These are phyloP conservation scores for Ophiostoma montium DNA, from an alignment of 2,329 filamentous ascomycete species.

Conservation along the genomic window DNA sequence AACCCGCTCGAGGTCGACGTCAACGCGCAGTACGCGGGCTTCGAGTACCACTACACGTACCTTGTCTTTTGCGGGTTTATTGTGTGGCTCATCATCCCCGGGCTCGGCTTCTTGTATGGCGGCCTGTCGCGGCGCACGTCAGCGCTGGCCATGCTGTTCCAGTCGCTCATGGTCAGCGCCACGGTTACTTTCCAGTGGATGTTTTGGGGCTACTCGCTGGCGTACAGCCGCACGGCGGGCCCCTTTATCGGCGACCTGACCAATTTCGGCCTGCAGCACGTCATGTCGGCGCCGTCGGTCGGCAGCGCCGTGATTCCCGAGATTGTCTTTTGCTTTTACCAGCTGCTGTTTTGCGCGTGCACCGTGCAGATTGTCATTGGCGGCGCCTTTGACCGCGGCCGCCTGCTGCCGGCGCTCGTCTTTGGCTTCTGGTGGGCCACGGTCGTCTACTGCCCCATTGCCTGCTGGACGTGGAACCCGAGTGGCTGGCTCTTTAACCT, in stretches of 20 bases:
- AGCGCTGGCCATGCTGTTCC: constrained; percentile 78
- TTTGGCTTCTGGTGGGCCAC: constrained; percentile 62
- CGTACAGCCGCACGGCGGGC: constrained; percentile 65
- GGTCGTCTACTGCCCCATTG: constrained; percentile 58
- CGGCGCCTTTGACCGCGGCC: constrained; percentile 45
- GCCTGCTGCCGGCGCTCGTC: constrained; percentile 45
- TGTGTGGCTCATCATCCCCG: constrained; percentile 44
- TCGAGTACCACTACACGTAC: constrained; percentile 3
- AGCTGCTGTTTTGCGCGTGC: constrained; percentile 79
- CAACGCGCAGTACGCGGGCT: constrained; percentile 54
- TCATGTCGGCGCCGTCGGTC: constrained; percentile 62
- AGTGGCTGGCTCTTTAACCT: constrained; percentile 58
- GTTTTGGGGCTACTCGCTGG: constrained; percentile 77
- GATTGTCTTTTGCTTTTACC: constrained; percentile 72
- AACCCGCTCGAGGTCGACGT: constrained; percentile 54
- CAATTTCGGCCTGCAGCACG: constrained; percentile 67
- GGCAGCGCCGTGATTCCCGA: constrained; percentile 63
- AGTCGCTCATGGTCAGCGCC: constrained; percentile 73
- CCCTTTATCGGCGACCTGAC: constrained; percentile 63
- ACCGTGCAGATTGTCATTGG: constrained; percentile 60
- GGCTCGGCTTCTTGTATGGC: constrained; percentile 88
- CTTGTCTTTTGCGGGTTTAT: constrained; percentile 6
- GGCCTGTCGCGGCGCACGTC: constrained; percentile 81
- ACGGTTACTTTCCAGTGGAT: constrained; percentile 89
- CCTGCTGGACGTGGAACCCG: constrained; percentile 66